Base-by-base conservation (phyloP, 2,329 filamentous ascomycete species). In the Epichloe sibirici region DNA sequence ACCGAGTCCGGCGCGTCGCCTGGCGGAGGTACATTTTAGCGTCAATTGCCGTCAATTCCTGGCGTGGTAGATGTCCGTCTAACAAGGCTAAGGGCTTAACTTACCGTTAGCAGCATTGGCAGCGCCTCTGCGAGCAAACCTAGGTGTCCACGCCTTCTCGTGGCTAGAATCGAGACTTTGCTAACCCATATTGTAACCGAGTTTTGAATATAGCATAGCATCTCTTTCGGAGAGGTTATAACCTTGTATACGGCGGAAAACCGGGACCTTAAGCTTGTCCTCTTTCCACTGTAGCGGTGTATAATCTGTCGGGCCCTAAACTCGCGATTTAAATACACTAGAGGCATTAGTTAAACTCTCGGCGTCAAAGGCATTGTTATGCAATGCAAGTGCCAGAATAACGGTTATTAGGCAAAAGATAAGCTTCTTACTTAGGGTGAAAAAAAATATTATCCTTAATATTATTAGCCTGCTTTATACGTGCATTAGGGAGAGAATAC, bases 401-500 rank as follows among this genome's bases (percentile, higher is more conserved):
- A 49, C 15, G 6, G 48, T 59, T 25, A 66, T 51, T 13, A 50
- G 35, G 51, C 54, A 61, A 51, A 66, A 63, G 21, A 66, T 58
- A 1, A 66, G 44, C 53, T 56, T 63, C 46, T 50, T 60, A 3
- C 54, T 60, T 35, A 52, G 56, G 1, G 56, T 61, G 38, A 67
- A 63, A 54, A 57, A 65, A 49, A 66, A 64, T 21, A 64, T 57
- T 12, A 58, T 65, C 51, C 57, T 66, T 25, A 61, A 51, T n/a
- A n/a, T n/a, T n/a, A n/a, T n/a, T n/a, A n/a, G n/a, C n/a, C n/a
- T n/a, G n/a, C n/a, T n/a, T n/a, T n/a, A n/a, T n/a, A n/a, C n/a
- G n/a, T n/a, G n/a, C n/a, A n/a, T n/a, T n/a, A n/a, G n/a, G n/a
- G n/a, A n/a, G n/a, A n/a, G n/a, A n/a, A n/a, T n/a, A n/a, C n/a